Evolutionary conservation across 495 filamentous ascomycete species (phyloP).

Genomic region (Lasiosphaeriaceae sp.): DNA sequence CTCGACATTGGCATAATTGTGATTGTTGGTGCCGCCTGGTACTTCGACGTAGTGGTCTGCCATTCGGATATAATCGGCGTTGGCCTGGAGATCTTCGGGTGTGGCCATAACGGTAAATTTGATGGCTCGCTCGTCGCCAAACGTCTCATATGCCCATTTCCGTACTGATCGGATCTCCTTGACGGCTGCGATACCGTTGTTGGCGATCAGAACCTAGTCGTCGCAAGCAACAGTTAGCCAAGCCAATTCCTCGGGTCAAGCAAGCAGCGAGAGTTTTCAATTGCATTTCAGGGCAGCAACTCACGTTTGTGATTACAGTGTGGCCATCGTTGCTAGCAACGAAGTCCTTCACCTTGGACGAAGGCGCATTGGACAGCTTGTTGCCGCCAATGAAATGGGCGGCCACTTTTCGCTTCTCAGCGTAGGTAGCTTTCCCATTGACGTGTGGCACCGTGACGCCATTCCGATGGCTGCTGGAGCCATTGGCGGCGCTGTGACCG

Average conservation of each 20-base stretch:
- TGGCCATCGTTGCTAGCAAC: slow-evolving; percentile 85
- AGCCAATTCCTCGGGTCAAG: not conserved
- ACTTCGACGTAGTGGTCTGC: slow-evolving; percentile 99
- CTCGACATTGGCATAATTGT: slow-evolving; percentile 99
- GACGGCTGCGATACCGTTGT: slow-evolving; percentile 99
- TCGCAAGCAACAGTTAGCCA: slow-evolving; percentile 7
- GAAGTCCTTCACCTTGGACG: slow-evolving; percentile 90
- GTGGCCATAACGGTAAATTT: slow-evolving; percentile 99
- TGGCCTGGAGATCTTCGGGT: slow-evolving; percentile 95
- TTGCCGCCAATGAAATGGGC: slow-evolving; percentile 97
- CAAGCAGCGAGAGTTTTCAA: no score
- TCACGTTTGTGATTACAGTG: slow-evolving; percentile 94
- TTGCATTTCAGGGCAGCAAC: slow-evolving; percentile 21
- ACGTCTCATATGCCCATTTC: slow-evolving; percentile 99
- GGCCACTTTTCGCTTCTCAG: slow-evolving; percentile 74
- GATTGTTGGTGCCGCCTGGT: slow-evolving; percentile 99
- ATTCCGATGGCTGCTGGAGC: slow-evolving; percentile 24
- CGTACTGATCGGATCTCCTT: slow-evolving; percentile 98
- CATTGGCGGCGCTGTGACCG: slow-evolving; percentile 40
- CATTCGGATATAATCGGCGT: slow-evolving; percentile 99
- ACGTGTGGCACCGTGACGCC: slow-evolving; percentile 36
- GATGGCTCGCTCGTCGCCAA: slow-evolving; percentile 96
- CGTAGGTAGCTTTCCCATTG: slow-evolving; percentile 55
- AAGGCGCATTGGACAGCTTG: slow-evolving; percentile 68
- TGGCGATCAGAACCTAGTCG: slow-evolving; percentile 89